Percentiles rank a stretch among this genome's conserved stretches.
Conservation (phyloP, 2,329 filamentous ascomycete genomes). For the Cadophora malorum region DNA sequence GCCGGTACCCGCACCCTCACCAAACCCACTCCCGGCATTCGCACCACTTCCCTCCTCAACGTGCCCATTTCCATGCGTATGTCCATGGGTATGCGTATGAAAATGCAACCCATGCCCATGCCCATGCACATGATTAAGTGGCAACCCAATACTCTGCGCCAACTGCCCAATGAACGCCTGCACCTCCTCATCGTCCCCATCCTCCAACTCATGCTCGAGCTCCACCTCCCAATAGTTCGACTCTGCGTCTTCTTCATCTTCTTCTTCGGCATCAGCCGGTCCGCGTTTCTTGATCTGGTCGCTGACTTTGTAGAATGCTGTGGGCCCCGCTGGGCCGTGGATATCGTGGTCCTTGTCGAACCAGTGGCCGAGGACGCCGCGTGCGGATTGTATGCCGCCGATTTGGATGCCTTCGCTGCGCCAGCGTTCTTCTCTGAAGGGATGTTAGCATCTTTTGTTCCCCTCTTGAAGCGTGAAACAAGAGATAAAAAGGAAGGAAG, state of each 20-base stretch:
- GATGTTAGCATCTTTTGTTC: too few relatives aligned
- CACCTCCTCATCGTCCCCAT: not conserved
- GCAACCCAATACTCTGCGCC: conserved; percentile 15
- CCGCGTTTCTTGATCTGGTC: conserved; percentile 48
- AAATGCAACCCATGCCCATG: not conserved
- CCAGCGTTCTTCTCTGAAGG: conserved; percentile 70
- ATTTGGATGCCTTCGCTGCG: conserved; percentile 78
- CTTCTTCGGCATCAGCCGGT: not conserved
- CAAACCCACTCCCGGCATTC: not conserved
- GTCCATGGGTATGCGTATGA: not conserved
- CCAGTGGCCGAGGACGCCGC: conserved; percentile 78
- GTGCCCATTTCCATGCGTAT: not conserved
- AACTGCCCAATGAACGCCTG: conserved; percentile 13
- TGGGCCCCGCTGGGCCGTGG: conserved; percentile 75
- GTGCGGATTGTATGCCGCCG: conserved; percentile 67
- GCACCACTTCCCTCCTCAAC: not conserved
- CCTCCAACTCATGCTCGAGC: not conserved
- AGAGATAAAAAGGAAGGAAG: not conserved
- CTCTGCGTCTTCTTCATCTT: not conserved
- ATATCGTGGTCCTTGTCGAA: conserved; percentile 75
- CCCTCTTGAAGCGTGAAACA: too few relatives aligned
- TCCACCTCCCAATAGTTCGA: conserved; percentile 2
- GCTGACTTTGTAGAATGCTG: conserved; percentile 78
- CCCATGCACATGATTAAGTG: not conserved
- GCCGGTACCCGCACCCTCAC: not conserved